A percentile compares a stretch with the other conserved stretches of the same genome.
Conservation (phyloP, 257 asterid genomes). For the Prunella vulgaris region DNA sequence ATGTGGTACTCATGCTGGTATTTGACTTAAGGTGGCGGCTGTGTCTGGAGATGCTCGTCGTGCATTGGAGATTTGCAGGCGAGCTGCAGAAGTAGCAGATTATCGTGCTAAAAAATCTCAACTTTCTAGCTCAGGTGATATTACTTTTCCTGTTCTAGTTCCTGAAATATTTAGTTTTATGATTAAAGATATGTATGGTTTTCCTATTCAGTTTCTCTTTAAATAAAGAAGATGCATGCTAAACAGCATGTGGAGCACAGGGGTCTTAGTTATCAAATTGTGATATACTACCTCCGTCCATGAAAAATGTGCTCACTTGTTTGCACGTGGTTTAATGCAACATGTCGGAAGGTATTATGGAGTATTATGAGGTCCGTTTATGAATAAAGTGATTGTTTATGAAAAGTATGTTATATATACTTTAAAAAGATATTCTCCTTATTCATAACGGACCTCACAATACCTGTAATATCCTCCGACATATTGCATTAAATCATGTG, state of each 20-base stretch:
- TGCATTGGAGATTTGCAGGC: slow-evolving; percentile 91
- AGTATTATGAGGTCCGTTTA: no score
- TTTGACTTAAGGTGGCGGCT: slow-evolving; percentile 77
- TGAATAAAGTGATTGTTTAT: no score
- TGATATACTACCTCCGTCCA: not conserved
- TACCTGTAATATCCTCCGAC: no score
- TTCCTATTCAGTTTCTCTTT: not conserved
- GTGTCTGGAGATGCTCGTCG: slow-evolving; percentile 99
- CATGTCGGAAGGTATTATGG: no score
- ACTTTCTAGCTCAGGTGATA: slow-evolving; percentile 38
- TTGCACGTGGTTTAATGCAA: no score
- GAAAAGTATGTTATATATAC: no score
- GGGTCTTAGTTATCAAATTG: not conserved
- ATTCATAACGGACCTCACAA: no score
- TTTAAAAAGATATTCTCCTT: no score
- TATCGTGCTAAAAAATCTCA: slow-evolving; percentile 47
- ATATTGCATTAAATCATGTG: no score
- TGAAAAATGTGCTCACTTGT: no score
- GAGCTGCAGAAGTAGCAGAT: slow-evolving; percentile 96
- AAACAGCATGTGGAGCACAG: not conserved
- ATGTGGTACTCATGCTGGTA: slow-evolving; percentile 16
- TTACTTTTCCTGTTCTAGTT: slow-evolving; percentile 26
- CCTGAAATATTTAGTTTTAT: not conserved
- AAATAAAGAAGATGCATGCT: slow-evolving; percentile 10
- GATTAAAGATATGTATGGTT: not conserved